A percentile compares a stretch with the other conserved stretches of the same genome.
phyloP scores from a whole-genome alignment of 2,329 filamentous ascomycete genomes.

The Furcasterigmium sp. region DNA sequence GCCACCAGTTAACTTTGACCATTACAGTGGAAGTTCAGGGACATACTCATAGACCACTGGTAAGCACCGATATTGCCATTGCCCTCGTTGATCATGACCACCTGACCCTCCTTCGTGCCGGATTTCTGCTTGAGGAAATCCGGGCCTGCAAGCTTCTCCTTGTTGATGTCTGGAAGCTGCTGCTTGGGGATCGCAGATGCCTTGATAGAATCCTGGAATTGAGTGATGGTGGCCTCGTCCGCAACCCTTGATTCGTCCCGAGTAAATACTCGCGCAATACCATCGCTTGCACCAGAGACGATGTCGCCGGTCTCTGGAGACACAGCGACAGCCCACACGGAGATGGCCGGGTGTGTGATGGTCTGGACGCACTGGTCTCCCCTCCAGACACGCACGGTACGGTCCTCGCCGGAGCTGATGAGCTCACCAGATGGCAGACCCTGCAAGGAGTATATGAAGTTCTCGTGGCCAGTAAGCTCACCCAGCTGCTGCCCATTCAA shows the following conservation, averaged over 20 bases:
- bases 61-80: slow-evolving; percentile 83
- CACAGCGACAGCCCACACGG: slow-evolving; percentile 88
- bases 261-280: slow-evolving; percentile 78
- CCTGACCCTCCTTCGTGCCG: slow-evolving; percentile 94
- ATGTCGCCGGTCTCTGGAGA: slow-evolving; percentile 83
- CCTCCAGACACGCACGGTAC: slow-evolving; percentile 88
- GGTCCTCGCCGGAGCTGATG: slow-evolving; percentile 87
- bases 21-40: no score
- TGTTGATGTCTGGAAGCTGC: slow-evolving; percentile 78
- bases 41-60: slow-evolving; percentile 65
- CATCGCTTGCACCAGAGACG: slow-evolving; percentile 87
- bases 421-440: slow-evolving; percentile 78
- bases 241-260: slow-evolving; percentile 66
- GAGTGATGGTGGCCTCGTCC: slow-evolving; percentile 58
- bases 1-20: slow-evolving; percentile 13
- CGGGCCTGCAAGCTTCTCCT: slow-evolving; percentile 83
- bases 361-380: slow-evolving; percentile 82
- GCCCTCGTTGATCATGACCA: slow-evolving; percentile 81
- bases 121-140: slow-evolving; percentile 78
- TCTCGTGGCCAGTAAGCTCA: slow-evolving; percentile 82
- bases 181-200: slow-evolving; percentile 84
- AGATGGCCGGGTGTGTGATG: slow-evolving; percentile 94
- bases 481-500: slow-evolving; percentile 70
- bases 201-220: slow-evolving; percentile 79
- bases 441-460: slow-evolving; percentile 86